Percentiles rank a stretch among this genome's conserved stretches.
Conservation (phyloP, 1,284 basidiomycete species). For the Trichosporon sp. region DNA sequence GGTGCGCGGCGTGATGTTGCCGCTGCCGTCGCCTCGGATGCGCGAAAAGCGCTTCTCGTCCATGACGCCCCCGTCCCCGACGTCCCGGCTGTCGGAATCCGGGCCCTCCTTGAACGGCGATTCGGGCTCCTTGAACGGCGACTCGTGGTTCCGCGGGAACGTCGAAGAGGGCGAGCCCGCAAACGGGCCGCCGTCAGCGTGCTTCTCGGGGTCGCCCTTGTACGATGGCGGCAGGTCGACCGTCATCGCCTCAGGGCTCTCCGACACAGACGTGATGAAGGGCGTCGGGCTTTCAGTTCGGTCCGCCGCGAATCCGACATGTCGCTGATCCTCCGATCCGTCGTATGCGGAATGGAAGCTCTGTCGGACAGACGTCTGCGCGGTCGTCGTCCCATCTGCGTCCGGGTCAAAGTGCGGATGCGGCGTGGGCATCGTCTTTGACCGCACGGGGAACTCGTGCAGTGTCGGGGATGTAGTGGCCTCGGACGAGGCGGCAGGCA, state of each 20-base stretch:
- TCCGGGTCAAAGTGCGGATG: conserved; percentile 9
- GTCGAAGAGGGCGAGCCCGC: not conserved
- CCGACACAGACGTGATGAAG: not conserved
- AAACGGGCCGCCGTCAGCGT: not conserved
- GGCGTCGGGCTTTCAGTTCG: not conserved
- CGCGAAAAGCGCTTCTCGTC: not conserved
- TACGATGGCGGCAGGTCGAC: not conserved
- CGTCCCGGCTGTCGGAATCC: not conserved
- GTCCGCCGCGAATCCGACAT: not conserved
- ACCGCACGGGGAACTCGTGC: conserved; percentile 26
- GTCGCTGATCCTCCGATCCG: not conserved
- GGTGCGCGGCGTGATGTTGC: not conserved
- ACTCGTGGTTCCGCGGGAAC: not conserved
- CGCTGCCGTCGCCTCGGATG: not conserved
- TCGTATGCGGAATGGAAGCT: conserved; percentile 21
- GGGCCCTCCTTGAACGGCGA: not conserved
- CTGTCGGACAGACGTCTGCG: conserved; percentile 15
- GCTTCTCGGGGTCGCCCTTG: not conserved
- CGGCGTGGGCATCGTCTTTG: conserved; percentile 25
- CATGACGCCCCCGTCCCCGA: not conserved
- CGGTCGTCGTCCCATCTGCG: conserved; percentile 13
- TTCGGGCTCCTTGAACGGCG: conserved; percentile 5
- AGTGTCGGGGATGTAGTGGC: conserved; percentile 39
- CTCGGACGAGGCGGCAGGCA: conserved; percentile 28
- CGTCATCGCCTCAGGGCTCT: not conserved